Conservation (phyloP, 345 rosid genomes). For the Camelina sativa region DNA sequence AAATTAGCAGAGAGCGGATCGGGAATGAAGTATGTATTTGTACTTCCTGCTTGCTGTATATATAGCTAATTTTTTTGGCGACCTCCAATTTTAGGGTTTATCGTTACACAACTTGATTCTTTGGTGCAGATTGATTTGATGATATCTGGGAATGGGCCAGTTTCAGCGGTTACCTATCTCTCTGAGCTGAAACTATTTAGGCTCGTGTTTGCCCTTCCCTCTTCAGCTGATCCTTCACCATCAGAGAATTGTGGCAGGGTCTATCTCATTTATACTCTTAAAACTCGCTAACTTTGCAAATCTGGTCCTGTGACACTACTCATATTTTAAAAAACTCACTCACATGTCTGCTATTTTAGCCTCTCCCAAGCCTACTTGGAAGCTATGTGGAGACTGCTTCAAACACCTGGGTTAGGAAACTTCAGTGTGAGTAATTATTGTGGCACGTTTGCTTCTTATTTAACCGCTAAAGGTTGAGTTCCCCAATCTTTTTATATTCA, state of each 20-base stretch:
- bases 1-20: constrained; percentile 90
- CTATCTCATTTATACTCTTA: constrained; percentile 29
- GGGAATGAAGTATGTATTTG: constrained; percentile 77
- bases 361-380: constrained; percentile 66
- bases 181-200: constrained; percentile 66
- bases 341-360: constrained; percentile 47
- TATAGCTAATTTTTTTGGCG: constrained; percentile 26
- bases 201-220: constrained; percentile 70
- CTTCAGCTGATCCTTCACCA: constrained; percentile 55
- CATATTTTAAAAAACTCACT: constrained; percentile 27
- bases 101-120: constrained; percentile 32
- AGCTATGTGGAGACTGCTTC: constrained; percentile 68
- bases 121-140: constrained; percentile 82
- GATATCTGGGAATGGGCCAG: constrained; percentile 83
- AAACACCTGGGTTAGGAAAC: constrained; percentile 53
- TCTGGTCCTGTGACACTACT: constrained; percentile 18
- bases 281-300: background rate
- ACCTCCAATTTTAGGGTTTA: constrained; percentile 13
- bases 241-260: constrained; percentile 70
- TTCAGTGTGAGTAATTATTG: constrained; percentile 61
- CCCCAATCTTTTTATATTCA: background rate
- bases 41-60: constrained; percentile 13
- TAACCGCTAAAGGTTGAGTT: constrained; percentile 10
- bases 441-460: background rate
- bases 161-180: constrained; percentile 64